These are phyloP conservation scores for Sporisorium graminicola DNA, from an alignment of 1,284 basidiomycete genomes.

Conservation along the genomic window DNA sequence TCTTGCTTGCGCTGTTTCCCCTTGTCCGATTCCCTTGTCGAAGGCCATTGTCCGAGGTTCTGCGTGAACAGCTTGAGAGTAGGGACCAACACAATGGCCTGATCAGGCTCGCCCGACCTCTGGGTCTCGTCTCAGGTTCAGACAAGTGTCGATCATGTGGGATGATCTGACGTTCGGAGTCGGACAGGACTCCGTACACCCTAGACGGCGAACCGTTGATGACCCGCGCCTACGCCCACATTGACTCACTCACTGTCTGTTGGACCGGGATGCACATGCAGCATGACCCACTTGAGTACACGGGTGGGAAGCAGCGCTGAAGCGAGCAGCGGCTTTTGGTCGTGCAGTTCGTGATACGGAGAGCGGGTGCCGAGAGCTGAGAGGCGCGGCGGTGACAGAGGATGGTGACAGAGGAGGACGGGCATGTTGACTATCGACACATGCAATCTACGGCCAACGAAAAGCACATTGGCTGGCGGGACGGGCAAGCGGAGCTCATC, in stretches of 20 bases:
- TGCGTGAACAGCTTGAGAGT: too few species aligned
- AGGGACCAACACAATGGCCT: too few species aligned
- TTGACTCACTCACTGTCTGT: too few species aligned
- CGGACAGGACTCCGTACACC: neutral
- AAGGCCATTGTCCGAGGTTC: too few species aligned
- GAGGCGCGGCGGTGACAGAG: neutral
- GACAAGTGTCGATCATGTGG: neutral
- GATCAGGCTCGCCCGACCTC: neutral
- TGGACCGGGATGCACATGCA: too few species aligned
- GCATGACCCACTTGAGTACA: too few species aligned
- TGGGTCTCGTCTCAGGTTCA: too few species aligned
- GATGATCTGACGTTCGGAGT: neutral
- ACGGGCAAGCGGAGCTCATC: neutral
- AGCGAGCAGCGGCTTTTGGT: neutral
- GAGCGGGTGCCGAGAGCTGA: neutral
- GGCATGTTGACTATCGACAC: too few species aligned
- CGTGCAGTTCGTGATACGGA: neutral
- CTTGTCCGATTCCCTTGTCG: too few species aligned
- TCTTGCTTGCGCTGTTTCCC: too few species aligned
- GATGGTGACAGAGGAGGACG: too few species aligned
- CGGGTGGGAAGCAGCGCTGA: too few species aligned
- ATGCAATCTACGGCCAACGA: neutral
- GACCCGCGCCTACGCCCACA: neutral
- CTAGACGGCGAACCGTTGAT: neutral
- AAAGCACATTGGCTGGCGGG: neutral